Conservation (phyloP, 208 protist species). For the Giardia duodenalis region DNA sequence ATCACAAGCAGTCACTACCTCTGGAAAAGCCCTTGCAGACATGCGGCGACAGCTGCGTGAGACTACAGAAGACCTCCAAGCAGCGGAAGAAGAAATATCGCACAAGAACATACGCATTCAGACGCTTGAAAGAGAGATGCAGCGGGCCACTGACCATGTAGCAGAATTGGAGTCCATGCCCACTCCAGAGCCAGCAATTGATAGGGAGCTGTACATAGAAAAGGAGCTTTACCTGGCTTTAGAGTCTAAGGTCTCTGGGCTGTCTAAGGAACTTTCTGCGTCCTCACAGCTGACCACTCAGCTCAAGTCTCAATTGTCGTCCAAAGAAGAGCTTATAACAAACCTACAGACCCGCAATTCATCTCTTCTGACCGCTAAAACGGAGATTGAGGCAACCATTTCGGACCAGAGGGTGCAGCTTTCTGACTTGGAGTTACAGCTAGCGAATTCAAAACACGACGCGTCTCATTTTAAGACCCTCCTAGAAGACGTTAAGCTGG, state of each 20-base stretch:
- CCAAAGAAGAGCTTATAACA: background rate
- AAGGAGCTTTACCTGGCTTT: background rate
- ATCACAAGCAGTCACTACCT: background rate
- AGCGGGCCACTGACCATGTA: too few species aligned
- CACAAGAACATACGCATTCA: background rate
- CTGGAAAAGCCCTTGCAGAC: background rate
- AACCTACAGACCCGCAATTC: background rate
- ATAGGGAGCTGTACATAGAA: too few species aligned
- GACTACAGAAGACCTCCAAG: background rate
- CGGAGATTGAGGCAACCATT: background rate
- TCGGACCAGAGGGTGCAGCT: background rate
- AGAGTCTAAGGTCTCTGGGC: background rate
- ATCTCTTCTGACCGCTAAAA: background rate
- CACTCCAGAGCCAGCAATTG: too few species aligned
- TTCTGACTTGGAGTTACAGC: background rate
- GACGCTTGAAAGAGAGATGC: background rate
- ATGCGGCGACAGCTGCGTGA: background rate
- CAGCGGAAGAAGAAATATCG: background rate
- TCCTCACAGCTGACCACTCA: background rate
- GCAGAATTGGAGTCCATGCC: too few species aligned
- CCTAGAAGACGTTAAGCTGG: background rate
- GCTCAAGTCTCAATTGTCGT: background rate
- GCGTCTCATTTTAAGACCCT: background rate
- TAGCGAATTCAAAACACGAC: background rate
- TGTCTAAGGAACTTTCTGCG: background rate